Conservation (phyloP, 2,329 filamentous ascomycete genomes). For the Diplodia seriata region DNA sequence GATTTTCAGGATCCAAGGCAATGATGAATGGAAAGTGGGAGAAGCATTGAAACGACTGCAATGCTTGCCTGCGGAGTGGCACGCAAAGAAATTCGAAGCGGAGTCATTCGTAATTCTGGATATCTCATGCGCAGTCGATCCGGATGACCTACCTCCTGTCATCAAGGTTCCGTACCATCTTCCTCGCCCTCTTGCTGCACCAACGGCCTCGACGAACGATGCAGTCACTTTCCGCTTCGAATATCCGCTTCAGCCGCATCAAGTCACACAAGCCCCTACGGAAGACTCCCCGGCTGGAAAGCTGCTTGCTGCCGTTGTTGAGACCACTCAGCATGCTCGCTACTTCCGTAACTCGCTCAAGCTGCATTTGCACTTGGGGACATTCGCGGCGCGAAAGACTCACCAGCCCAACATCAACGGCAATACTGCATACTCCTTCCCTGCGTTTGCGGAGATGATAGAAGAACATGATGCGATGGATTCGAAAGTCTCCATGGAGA, state of each 20-base stretch:
- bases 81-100: slow-evolving; percentile 33
- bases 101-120: slow-evolving; percentile 38
- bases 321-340: slow-evolving; percentile 2
- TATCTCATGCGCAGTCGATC: background rate
- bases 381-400: slow-evolving; percentile 9
- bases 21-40: slow-evolving; percentile 35
- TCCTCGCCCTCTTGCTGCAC: background rate
- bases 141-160: background rate
- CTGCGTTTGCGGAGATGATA: slow-evolving; percentile 13
- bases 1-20: slow-evolving; percentile 39
- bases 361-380: slow-evolving; percentile 13
- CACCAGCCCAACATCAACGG: background rate
- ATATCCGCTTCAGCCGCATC: background rate
- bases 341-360: slow-evolving; percentile 2
- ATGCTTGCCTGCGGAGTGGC: slow-evolving; percentile 38
- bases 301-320: background rate
- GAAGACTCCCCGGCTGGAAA: background rate
- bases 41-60: slow-evolving; percentile 38
- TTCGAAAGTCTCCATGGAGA: slow-evolving; percentile 7
- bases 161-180: background rate
- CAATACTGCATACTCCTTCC: background rate
- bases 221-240: slow-evolving; percentile 1
- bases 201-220: background rate
- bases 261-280: background rate
- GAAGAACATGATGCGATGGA: background rate